A percentile compares a stretch with the other conserved stretches of the same genome.
Evolutionary conservation across 257 asterid genomes (phyloP).

Genomic region (Solanum tarapatanum): DNA sequence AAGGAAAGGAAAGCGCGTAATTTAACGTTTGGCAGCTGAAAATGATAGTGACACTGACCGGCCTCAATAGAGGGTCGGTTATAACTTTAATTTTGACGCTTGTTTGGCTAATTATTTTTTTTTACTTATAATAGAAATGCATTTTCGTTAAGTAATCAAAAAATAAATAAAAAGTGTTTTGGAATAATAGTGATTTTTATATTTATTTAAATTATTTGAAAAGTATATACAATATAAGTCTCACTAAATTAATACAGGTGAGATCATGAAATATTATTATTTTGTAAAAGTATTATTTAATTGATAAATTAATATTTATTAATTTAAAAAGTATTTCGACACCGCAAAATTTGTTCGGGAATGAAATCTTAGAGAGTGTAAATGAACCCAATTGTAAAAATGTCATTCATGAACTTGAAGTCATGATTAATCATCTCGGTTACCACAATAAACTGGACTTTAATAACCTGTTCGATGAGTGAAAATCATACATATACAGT

Average conservation of each 20-base stretch:
- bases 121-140: background rate
- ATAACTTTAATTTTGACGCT: background rate
- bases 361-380: background rate
- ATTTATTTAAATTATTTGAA: background rate
- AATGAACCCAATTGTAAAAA: background rate
- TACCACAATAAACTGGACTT: too few relatives aligned
- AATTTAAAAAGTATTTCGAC: too few relatives aligned
- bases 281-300: too few relatives aligned
- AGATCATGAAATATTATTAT: too few relatives aligned
- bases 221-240: background rate
- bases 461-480: background rate
- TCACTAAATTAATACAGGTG: too few relatives aligned
- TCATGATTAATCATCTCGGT: too few relatives aligned
- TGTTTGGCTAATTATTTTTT: background rate
- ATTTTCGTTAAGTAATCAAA: background rate
- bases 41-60: background rate
- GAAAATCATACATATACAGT: background rate
- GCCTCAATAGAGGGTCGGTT: background rate
- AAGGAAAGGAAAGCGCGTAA: background rate
- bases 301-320: too few relatives aligned
- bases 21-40: background rate
- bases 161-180: background rate
- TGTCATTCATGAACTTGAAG: too few relatives aligned
- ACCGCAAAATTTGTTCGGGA: fast-evolving
- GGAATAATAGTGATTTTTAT: background rate